Evolutionary conservation across 768 basidiomycete species (phyloP).

Genomic region (Leucosporidium yakuticum): DNA sequence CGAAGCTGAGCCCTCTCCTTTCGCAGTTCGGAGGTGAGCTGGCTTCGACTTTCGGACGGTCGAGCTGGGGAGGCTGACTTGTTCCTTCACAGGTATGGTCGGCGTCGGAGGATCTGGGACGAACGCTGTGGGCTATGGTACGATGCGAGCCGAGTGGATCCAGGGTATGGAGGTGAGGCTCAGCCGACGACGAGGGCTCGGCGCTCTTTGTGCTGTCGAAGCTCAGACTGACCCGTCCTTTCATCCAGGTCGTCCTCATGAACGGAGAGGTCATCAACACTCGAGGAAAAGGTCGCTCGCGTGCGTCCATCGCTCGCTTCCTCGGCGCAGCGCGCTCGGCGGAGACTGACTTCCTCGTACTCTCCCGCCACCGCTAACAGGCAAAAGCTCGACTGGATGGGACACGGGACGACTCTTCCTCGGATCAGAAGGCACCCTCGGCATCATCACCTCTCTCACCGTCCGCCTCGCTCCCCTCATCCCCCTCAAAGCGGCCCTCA

Average conservation of each 20-base stretch:
- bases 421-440: constrained; percentile 57
- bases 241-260: constrained; percentile 62
- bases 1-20: no score
- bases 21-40: no score
- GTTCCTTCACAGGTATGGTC: constrained; percentile 19
- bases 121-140: constrained; percentile 22
- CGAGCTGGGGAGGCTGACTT: no score
- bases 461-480: constrained; percentile 71
- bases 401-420: constrained; percentile 83
- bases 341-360: neutral
- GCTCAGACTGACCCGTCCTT: neutral
- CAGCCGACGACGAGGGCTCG: no score
- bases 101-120: constrained; percentile 27
- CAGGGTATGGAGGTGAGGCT: constrained; percentile 16
- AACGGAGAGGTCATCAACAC: constrained; percentile 88
- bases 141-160: constrained; percentile 28
- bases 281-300: constrained; percentile 46
- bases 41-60: no score
- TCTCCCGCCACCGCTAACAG: constrained; percentile 2
- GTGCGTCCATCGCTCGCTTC: neutral
- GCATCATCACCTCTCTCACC: constrained; percentile 79
- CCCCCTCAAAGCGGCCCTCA: constrained; percentile 80
- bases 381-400: constrained; percentile 82
- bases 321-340: no score
- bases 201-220: no score